Conservation (phyloP, 352 stramenopile genomes). For the Phytophthora palmivora region DNA sequence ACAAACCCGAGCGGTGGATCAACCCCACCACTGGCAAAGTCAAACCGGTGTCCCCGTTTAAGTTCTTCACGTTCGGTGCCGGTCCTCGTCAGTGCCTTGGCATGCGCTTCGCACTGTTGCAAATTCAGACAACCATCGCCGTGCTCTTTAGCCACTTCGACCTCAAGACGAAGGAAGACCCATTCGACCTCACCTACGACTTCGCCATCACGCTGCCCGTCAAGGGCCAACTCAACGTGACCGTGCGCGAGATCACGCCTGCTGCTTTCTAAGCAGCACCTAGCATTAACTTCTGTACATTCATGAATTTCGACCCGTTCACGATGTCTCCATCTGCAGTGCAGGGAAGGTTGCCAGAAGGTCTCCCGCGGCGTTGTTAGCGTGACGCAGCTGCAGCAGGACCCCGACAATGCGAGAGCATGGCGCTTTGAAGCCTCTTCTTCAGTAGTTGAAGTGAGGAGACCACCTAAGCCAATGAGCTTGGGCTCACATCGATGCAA, state of each 20-base stretch:
- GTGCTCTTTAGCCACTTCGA: constrained; percentile 46
- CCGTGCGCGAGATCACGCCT: constrained; percentile 27
- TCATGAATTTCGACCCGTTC: neutral
- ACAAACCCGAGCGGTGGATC: constrained; percentile 59
- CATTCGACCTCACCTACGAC: constrained; percentile 52
- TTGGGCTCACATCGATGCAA: constrained; percentile 5
- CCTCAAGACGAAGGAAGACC: constrained; percentile 41
- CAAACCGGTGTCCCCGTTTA: constrained; percentile 41
- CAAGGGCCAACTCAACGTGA: constrained; percentile 43
- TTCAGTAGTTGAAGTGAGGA: constrained; percentile 5
- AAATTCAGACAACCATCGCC: constrained; percentile 54
- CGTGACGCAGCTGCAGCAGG: neutral
- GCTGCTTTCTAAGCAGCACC: constrained; percentile 18
- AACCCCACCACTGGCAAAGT: constrained; percentile 48
- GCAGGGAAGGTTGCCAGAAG: no score
- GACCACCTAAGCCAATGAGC: constrained; percentile 16
- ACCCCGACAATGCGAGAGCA: constrained; percentile 2
- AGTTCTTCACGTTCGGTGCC: constrained; percentile 64
- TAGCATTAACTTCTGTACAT: constrained; percentile 8
- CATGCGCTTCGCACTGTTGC: constrained; percentile 48
- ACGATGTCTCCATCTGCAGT: neutral
- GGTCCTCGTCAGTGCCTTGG: constrained; percentile 65
- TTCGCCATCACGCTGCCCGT: constrained; percentile 39
- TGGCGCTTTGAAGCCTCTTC: neutral
- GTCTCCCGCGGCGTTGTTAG: constrained; percentile 3